Evolutionary conservation across 495 filamentous ascomycete species (phyloP).

Genomic region (Neurospora sp.): DNA sequence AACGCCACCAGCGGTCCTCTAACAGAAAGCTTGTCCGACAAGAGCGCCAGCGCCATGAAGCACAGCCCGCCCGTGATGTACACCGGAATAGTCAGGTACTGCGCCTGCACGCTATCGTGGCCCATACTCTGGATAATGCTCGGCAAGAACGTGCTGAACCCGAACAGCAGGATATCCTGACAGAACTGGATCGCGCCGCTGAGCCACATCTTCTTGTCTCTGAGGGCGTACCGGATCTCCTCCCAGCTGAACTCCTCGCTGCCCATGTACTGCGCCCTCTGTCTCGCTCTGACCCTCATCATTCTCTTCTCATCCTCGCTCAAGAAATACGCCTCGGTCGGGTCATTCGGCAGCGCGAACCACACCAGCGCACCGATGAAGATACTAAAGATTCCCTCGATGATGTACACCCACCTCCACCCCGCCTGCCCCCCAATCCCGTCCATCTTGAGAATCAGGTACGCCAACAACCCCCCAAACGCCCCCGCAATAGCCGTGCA

Average conservation of each 20-base stretch:
- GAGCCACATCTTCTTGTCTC: slow-evolving; percentile 25
- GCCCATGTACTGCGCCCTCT: slow-evolving; percentile 32
- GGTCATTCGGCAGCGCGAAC: slow-evolving; percentile 48
- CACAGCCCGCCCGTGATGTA: slow-evolving; percentile 29
- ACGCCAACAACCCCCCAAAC: slow-evolving; percentile 68
- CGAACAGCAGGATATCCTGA: slow-evolving; percentile 43
- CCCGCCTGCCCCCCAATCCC: slow-evolving; percentile 52
- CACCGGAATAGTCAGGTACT: slow-evolving; percentile 31
- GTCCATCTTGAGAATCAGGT: slow-evolving; percentile 57
- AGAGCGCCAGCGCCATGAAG: slow-evolving; percentile 31
- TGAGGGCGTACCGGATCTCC: slow-evolving; percentile 35
- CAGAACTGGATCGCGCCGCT: slow-evolving; percentile 43
- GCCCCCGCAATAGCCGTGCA: slow-evolving; percentile 69
- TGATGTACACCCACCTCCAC: slow-evolving; percentile 71
- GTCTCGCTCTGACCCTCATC: slow-evolving; percentile 33
- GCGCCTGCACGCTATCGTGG: slow-evolving; percentile 35
- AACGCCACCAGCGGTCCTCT: slow-evolving; percentile 29
- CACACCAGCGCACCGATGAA: slow-evolving; percentile 51
- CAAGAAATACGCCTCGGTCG: slow-evolving; percentile 36
- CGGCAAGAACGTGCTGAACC: slow-evolving; percentile 51
- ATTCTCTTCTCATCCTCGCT: slow-evolving; percentile 39
- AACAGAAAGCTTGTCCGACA: slow-evolving; percentile 26
- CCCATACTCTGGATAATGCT: slow-evolving; percentile 44
- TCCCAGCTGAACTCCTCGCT: slow-evolving; percentile 40
- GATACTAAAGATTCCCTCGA: slow-evolving; percentile 63